phyloP scores from a whole-genome alignment of 371 early-diverging fungal genomes.

The Lichtheimia corymbifera region DNA sequence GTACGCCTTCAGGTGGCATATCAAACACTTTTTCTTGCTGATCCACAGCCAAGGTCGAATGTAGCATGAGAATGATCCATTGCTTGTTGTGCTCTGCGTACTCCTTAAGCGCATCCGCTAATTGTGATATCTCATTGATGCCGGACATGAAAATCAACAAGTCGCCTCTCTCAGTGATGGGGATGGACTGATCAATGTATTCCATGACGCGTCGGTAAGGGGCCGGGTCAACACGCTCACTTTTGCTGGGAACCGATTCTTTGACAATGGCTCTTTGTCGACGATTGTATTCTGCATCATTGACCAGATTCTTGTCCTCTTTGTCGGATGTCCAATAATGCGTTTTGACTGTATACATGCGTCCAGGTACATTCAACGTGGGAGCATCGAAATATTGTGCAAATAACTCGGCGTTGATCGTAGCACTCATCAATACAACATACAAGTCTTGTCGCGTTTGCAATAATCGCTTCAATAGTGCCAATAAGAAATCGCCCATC shows the following conservation, averaged over 20 bases:
- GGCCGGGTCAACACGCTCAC: constrained; percentile 42
- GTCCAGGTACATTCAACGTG: constrained; percentile 53
- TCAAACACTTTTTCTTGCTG: constrained; percentile 60
- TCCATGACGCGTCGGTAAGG: constrained; percentile 67
- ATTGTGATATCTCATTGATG: constrained; percentile 63
- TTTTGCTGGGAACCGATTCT: constrained; percentile 48
- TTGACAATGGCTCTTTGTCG: constrained; percentile 40
- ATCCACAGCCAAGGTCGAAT: constrained; percentile 53
- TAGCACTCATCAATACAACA: constrained; percentile 82
- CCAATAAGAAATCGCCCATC: constrained; percentile 65
- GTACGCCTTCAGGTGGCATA: constrained; percentile 44
- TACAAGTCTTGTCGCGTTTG: constrained; percentile 42
- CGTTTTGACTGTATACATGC: constrained; percentile 51
- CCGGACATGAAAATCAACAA: constrained; percentile 71
- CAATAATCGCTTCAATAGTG: constrained; percentile 51
- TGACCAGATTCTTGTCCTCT: constrained; percentile 56
- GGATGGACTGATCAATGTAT: constrained; percentile 62
- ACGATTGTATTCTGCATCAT: constrained; percentile 49
- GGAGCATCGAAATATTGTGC: constrained; percentile 63
- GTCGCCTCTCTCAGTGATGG: constrained; percentile 66
- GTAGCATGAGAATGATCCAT: constrained; percentile 61
- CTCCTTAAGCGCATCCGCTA: constrained; percentile 47
- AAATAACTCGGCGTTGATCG: constrained; percentile 69
- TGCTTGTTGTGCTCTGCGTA: constrained; percentile 45
- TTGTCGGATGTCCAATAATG: constrained; percentile 46